A percentile compares a stretch with the other conserved stretches of the same genome.
Conservation (phyloP, 2,329 filamentous ascomycete species). For the Cercospora sojina region DNA sequence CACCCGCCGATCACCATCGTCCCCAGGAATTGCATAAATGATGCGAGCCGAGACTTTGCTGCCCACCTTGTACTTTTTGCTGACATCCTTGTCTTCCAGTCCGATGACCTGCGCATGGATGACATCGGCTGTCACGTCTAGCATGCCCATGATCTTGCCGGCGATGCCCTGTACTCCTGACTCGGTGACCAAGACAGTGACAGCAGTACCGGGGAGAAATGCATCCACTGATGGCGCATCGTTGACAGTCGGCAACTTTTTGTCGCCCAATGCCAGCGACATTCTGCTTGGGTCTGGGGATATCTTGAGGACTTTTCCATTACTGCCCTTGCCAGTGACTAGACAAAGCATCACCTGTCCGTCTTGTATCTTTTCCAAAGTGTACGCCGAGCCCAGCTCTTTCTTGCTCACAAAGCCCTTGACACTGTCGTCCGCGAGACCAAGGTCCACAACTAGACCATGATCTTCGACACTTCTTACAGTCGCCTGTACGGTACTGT, state of each 20-base stretch:
- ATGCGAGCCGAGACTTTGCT: conserved; percentile 82
- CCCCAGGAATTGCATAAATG: conserved; percentile 79
- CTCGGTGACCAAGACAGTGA: conserved; percentile 79
- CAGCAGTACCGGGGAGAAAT: conserved; percentile 87
- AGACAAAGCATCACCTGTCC: conserved; percentile 83
- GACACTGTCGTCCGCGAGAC: conserved; percentile 65
- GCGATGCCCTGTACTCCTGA: conserved; percentile 71
- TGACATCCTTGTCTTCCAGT: conserved; percentile 65
- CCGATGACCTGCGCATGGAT: conserved; percentile 80
- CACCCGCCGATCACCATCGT: conserved; percentile 72
- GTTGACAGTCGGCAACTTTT: conserved; percentile 48
- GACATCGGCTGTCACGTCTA: conserved; percentile 87
- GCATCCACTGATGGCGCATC: conserved; percentile 84
- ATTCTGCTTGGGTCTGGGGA: conserved; percentile 63
- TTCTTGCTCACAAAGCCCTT: conserved; percentile 83
- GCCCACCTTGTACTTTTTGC: conserved; percentile 76
- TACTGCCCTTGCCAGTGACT: conserved; percentile 70
- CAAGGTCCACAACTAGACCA: conserved; percentile 89
- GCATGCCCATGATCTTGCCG: conserved; percentile 87
- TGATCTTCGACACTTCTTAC: conserved; percentile 94
- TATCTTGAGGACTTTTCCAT: conserved; percentile 82
- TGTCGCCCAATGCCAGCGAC: conserved; percentile 23
- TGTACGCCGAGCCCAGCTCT: conserved; percentile 67
- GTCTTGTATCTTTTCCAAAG: conserved; percentile 70
- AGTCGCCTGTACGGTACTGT: conserved; percentile 81